These are phyloP conservation scores for Populus simonii DNA, from an alignment of 345 rosid species.

Conservation along the genomic window DNA sequence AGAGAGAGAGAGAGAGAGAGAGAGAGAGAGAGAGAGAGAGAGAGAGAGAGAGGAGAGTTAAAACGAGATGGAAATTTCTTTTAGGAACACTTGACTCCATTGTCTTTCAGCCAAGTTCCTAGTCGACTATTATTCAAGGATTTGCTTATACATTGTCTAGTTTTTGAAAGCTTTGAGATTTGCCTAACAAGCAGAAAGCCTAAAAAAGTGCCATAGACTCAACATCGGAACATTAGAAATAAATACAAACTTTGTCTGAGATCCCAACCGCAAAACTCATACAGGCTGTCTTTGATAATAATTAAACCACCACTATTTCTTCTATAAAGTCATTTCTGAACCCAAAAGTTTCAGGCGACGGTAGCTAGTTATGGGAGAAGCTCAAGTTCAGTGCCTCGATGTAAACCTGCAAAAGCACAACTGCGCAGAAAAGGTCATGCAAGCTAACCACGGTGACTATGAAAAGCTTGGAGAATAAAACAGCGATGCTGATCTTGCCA, in stretches of 20 bases:
- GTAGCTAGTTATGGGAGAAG: conserved; percentile 1
- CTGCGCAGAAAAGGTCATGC: conserved; percentile 9
- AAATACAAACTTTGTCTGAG: conserved; percentile 25
- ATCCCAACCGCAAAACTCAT: conserved; percentile 14
- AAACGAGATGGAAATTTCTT: conserved; percentile 4
- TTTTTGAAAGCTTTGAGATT: conserved; percentile 14
- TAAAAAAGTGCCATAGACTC: conserved; percentile 27
- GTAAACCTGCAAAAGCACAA: conserved; percentile 2
- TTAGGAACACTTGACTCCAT: conserved; percentile 17
- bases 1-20: not conserved
- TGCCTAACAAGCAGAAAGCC: conserved; percentile 22
- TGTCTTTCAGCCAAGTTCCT: conserved; percentile 33
- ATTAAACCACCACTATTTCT: conserved; percentile 18
- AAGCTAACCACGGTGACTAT: conserved; percentile 16
- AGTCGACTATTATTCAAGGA: conserved; percentile 31
- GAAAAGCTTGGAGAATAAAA: conserved; percentile 45
- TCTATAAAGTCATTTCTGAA: conserved; percentile 15
- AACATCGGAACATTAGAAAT: conserved; percentile 16
- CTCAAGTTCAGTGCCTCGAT: conserved; percentile 9
- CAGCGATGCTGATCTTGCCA: conserved; percentile 24
- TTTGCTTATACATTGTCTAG: conserved; percentile 31
- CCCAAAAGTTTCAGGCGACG: conserved; percentile 5
- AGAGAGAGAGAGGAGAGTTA: not conserved
- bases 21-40: too few relatives aligned
- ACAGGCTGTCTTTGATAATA: conserved; percentile 13